These are phyloP conservation scores for Talaromyces sp. DNA, from an alignment of 2,329 filamentous ascomycete species.

Conservation along the genomic window DNA sequence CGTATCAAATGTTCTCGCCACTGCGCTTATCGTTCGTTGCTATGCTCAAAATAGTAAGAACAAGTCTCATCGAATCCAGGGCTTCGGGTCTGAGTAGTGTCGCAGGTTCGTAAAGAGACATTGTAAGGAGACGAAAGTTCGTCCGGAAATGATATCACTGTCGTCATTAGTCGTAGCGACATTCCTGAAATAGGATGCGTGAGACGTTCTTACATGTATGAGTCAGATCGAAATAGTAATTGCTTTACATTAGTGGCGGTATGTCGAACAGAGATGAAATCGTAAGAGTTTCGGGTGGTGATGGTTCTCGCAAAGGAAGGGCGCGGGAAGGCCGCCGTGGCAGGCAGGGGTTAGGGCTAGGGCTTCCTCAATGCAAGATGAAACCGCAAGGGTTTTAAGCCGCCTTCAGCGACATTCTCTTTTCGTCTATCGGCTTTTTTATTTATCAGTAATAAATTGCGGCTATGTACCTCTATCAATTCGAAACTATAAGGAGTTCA, in stretches of 20 bases:
- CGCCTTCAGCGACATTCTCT: background rate
- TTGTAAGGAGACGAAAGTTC: background rate
- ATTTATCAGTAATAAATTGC: background rate
- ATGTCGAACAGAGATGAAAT: conserved; percentile 13
- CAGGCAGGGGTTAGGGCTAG: conserved; percentile 16
- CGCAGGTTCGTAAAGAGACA: conserved; percentile 1
- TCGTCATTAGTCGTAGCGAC: background rate
- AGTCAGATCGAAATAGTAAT: background rate
- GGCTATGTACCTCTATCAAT: background rate
- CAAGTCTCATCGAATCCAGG: background rate
- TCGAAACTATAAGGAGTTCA: background rate
- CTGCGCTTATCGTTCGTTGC: background rate
- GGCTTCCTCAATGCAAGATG: conserved; percentile 1
- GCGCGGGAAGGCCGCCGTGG: background rate
- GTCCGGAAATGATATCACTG: background rate
- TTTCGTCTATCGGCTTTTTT: background rate
- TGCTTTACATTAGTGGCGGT: background rate
- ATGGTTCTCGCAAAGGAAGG: background rate
- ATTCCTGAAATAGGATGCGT: background rate
- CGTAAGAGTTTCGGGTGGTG: background rate
- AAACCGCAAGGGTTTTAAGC: conserved; percentile 16
- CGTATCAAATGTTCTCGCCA: background rate
- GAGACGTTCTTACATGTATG: background rate
- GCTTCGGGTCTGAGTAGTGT: conserved; percentile 14
- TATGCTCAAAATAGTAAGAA: conserved; percentile 12